Evolutionary conservation across 257 asterid species (phyloP), one percentile per base, ranked within the genome.

Genomic region (Solanum sitiens): DNA sequence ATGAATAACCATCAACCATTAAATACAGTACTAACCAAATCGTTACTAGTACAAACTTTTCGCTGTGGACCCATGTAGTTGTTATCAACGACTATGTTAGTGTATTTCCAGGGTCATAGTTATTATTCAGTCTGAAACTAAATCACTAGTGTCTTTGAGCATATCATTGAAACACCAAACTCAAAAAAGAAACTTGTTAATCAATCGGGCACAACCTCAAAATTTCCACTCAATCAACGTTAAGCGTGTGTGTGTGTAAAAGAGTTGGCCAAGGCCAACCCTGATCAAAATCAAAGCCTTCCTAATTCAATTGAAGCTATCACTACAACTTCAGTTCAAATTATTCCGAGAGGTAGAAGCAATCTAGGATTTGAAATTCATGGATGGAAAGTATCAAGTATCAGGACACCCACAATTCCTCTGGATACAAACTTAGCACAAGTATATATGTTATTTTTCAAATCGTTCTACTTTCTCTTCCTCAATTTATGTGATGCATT

Each of bases 1-100:
- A 56, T 12, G 80, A 84, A 65, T 76, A 73, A 86, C 83, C 56
- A 87, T 85, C 72, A 73, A 86, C 83, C 56, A 87, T 85, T 68
- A 83, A 50, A 75, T 45, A 70, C 85, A 82, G 85, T 73, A 63
- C 65, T 40, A 82, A 50, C 44, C 20, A 27, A 76, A 82, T 18
- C 2, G 45, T 82, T 82, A 30, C 30, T 47, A 18, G 30, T 30
- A 82, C 85, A 47, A 47, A 65, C 16, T 10, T 30, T 47, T 47
- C 7, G 18, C 68, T 65, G 30, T 80, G 18, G 68, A 80, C 25
- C 6, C 18, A 9, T 30, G 25, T 45, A 21, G 56, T 5, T 82
- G 45, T 30, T 82, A 50, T 18, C 68, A 50, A 82, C 18, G 0
- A 30, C 67, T 45, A 45, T 27, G 68, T 10, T 30, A 82, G 11